These are phyloP conservation scores for Gryganskiella cystojenkinii DNA, from an alignment of 192 early-diverging fungal genomes.

Conservation along the genomic window DNA sequence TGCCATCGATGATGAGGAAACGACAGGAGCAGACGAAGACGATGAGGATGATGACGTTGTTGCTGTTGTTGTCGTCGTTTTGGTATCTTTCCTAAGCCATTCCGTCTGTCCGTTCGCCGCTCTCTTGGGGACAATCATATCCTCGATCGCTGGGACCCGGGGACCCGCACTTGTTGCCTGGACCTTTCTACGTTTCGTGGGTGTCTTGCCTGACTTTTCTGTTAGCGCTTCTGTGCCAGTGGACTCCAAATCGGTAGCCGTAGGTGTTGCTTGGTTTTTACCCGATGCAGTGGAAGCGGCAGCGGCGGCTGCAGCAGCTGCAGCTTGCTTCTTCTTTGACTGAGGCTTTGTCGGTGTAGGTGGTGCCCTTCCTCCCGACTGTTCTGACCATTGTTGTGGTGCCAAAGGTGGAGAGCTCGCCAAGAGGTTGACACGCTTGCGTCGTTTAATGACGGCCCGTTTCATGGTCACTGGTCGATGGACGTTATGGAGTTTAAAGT, in stretches of 20 bases:
- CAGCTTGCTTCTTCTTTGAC: not conserved
- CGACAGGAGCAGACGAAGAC: not conserved
- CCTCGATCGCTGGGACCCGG: conserved; percentile 62
- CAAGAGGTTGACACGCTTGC: conserved; percentile 67
- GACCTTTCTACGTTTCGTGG: conserved; percentile 30
- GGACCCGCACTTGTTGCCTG: not conserved
- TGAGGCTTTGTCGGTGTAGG: conserved; percentile 1
- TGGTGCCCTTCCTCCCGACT: no score
- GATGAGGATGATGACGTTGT: not conserved
- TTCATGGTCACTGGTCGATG: conserved; percentile 87
- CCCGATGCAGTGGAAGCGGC: no score
- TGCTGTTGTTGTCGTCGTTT: not conserved
- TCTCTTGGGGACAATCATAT: conserved; percentile 60
- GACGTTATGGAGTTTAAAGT: conserved; percentile 87
- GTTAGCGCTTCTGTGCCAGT: not conserved
- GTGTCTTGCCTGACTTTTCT: conserved; percentile 11
- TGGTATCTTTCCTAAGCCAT: conserved; percentile 17
- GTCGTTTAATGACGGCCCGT: conserved; percentile 77
- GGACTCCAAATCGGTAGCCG: conserved; percentile 21
- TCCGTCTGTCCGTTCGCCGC: conserved; percentile 45
- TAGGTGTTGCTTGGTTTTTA: not conserved
- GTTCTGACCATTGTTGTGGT: conserved; percentile 7
- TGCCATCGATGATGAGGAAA: no score
- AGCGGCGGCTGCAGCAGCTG: not conserved
- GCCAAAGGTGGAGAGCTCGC: conserved; percentile 47